Conservation (phyloP, 164 flowering plant genomes). For the Akebia trifoliata region DNA sequence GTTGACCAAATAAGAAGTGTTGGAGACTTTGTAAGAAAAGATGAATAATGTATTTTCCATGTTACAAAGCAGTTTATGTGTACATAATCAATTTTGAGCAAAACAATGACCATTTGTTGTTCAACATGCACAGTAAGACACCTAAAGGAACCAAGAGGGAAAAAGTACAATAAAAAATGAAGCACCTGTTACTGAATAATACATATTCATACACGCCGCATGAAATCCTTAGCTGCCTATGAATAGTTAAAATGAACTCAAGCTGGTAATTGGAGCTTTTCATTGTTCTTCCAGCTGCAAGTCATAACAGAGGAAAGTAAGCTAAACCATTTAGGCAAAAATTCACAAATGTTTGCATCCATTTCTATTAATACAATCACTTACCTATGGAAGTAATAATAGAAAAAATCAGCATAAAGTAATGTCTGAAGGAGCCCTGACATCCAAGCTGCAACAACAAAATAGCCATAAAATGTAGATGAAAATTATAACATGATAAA, state of each 20-base stretch:
- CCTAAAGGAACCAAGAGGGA: background rate
- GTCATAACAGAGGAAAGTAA: background rate
- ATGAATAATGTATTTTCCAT: too few species aligned
- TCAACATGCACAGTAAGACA: background rate
- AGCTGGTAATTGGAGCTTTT: slow-evolving; percentile 71
- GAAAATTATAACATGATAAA: background rate
- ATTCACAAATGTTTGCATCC: too few species aligned
- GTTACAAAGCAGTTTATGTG: too few species aligned
- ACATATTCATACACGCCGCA: background rate
- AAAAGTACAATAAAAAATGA: background rate
- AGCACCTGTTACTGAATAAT: slow-evolving; percentile 8
- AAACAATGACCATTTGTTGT: too few species aligned
- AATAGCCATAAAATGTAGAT: background rate
- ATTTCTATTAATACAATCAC: background rate
- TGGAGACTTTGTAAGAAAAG: too few species aligned
- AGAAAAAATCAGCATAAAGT: slow-evolving; percentile 94
- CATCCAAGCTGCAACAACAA: slow-evolving; percentile 72
- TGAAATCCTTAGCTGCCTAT: background rate
- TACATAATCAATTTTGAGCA: too few species aligned
- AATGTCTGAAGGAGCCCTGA: slow-evolving; percentile 84
- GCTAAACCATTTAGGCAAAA: background rate
- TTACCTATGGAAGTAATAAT: slow-evolving; percentile 85
- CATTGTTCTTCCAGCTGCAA: slow-evolving; percentile 85
- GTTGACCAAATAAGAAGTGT: too few species aligned
- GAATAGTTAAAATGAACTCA: slow-evolving; percentile 19